Evolutionary conservation across 2,329 filamentous ascomycete species (phyloP).

Genomic region (Epichloe gansuensis): DNA sequence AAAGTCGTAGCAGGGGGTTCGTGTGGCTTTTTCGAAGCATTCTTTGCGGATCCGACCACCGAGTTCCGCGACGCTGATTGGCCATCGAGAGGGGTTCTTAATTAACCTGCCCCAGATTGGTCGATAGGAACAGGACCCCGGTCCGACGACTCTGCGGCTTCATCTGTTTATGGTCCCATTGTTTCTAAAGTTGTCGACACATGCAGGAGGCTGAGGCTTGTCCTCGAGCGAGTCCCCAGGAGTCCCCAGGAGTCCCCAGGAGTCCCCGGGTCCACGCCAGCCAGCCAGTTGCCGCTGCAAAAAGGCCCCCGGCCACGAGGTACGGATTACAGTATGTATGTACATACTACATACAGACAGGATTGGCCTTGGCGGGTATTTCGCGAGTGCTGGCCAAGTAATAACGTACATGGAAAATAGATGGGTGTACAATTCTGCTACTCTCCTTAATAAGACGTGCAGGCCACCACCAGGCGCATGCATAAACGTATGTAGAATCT

Average conservation of each 20-base stretch:
- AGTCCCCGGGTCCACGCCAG: background rate
- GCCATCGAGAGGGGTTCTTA: background rate
- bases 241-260: background rate
- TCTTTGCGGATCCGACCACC: background rate
- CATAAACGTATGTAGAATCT: too few relatives aligned
- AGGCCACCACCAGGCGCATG: too few relatives aligned
- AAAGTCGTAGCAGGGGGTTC: conserved; percentile 5
- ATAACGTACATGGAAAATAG: too few relatives aligned
- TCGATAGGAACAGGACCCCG: background rate
- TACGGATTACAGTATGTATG: background rate
- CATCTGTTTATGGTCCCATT: background rate
- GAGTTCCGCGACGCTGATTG: background rate
- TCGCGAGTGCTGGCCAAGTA: too few relatives aligned
- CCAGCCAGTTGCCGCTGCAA: background rate
- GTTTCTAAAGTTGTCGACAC: background rate
- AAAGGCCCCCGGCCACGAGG: background rate
- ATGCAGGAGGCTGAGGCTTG: background rate
- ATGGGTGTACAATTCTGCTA: too few relatives aligned
- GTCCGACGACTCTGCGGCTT: background rate
- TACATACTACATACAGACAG: background rate
- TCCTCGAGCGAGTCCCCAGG: background rate
- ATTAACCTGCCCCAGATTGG: too few relatives aligned
- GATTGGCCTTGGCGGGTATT: background rate
- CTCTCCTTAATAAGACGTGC: too few relatives aligned
- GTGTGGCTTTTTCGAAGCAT: conserved; percentile 6